Evolutionary conservation across 371 early-diverging fungal genomes (phyloP), one percentile per base, ranked within the genome.

Genomic region (Mortierella sp.): DNA sequence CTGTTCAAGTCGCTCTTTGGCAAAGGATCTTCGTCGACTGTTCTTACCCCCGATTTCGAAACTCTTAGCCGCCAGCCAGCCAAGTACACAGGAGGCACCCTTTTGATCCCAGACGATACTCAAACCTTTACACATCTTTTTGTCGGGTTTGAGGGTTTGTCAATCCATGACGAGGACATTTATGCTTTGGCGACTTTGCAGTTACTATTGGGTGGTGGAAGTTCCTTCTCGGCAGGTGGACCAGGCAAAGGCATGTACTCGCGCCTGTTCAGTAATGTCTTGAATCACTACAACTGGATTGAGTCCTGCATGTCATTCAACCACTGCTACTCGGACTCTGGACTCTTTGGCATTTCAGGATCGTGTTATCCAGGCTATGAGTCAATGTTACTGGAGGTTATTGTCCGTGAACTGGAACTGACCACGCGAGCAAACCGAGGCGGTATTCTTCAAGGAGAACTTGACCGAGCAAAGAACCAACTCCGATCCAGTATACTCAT

Each of bases 201-300:
- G 68, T 90, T 95, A 71, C 85, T 99, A 32, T 87, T 99, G 72
- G 99, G 99, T 28, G 99, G 99, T 39, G 99, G 99, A 61, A 96
- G 96, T 1, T 95, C 97, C 6, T 99, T 99, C 85, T 96, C 96
- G 16, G 99, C 99, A 0, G 99, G 99, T 72, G 99, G 99, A 1
- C 99, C 99, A 0, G 99, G 99, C 28, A 98, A 99, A 86, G 99
- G 99, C 70, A 97, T 99, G 97, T 97, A 98, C 88, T 97, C 98
- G 20, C 93, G 98, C 20, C 88, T 99, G 45, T 99, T 96, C 83
- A 96, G 96, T 8, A 91, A 96, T 51, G 97, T 99, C 3, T 88
- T 99, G 68, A 97, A 97, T 84, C 95, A 95, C 73, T 92, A 96
- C 83, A 90, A 90, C 67, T 98, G 97, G 97, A 93, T 97, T 20